These are phyloP conservation scores for Phaffia rhodozyma DNA, from an alignment of 1,284 basidiomycete genomes.

Conservation along the genomic window DNA sequence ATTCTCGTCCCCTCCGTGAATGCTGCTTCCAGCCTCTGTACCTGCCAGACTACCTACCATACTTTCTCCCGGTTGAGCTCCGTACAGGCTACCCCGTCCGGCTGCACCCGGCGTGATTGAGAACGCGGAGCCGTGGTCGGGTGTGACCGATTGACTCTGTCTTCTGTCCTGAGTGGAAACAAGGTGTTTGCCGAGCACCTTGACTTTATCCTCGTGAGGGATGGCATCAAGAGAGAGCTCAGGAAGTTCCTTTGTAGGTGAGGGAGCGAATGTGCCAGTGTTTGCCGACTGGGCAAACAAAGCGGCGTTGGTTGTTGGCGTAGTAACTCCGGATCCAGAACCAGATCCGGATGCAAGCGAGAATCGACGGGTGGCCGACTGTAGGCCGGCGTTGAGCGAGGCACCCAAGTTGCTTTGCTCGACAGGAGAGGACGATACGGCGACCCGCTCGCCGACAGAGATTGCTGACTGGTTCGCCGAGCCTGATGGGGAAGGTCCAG, in stretches of 20 bases:
- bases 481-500: conserved; percentile 3
- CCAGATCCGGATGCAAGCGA: background rate
- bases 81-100: conserved; percentile 10
- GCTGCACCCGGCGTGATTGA: conserved; percentile 17
- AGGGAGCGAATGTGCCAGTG: background rate
- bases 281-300: background rate
- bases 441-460: conserved; percentile 14
- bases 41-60: conserved; percentile 8
- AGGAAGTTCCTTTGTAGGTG: background rate
- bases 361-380: background rate
- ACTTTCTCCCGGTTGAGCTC: conserved; percentile 17
- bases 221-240: conserved; percentile 4
- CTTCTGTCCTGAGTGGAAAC: conserved; percentile 58
- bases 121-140: conserved; percentile 7
- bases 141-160: conserved; percentile 22
- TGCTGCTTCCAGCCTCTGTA: conserved; percentile 13
- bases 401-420: background rate
- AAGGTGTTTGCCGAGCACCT: conserved; percentile 64
- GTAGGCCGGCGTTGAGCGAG: background rate
- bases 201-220: conserved; percentile 52
- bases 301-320: background rate
- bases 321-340: background rate
- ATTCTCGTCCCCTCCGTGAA: conserved; percentile 38
- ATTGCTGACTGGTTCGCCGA: conserved; percentile 12
- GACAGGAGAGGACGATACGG: background rate